Percentiles rank a stretch among this genome's conserved stretches.
These are phyloP conservation scores for Verticillium tricorpus DNA, from an alignment of 2,329 filamentous ascomycete genomes.

Conservation along the genomic window DNA sequence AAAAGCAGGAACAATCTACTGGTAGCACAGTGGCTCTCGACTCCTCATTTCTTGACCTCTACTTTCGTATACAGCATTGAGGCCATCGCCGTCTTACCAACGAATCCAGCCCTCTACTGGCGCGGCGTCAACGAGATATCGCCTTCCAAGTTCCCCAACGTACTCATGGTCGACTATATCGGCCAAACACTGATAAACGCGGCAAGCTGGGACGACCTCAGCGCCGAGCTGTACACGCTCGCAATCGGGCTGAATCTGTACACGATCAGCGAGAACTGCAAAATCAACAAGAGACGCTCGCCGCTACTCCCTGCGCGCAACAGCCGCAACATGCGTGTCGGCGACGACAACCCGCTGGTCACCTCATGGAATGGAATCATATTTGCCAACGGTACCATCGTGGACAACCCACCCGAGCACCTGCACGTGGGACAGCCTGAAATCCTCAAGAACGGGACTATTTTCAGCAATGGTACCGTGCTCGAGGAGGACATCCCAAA, in stretches of 20 bases:
- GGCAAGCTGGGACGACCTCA: slow-evolving; percentile 20
- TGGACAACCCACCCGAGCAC: slow-evolving; percentile 16
- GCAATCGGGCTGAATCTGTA: slow-evolving; percentile 26
- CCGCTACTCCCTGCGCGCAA: slow-evolving; percentile 15
- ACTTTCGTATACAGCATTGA: slow-evolving; percentile 19
- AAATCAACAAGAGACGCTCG: slow-evolving; percentile 15
- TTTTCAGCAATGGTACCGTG: slow-evolving; percentile 19
- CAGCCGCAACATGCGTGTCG: background rate
- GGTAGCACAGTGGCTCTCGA: slow-evolving; percentile 27
- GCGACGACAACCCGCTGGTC: background rate
- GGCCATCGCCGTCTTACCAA: slow-evolving; percentile 23
- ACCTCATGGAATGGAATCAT: slow-evolving; percentile 22
- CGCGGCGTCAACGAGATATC: slow-evolving; percentile 22
- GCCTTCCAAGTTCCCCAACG: slow-evolving; percentile 23
- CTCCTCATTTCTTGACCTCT: slow-evolving; percentile 18
- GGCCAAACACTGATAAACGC: slow-evolving; percentile 21
- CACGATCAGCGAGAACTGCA: slow-evolving; percentile 27
- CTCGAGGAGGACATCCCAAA: slow-evolving; percentile 16
- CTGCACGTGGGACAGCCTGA: slow-evolving; percentile 15
- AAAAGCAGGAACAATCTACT: slow-evolving; percentile 16
- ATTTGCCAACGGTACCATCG: slow-evolving; percentile 23
- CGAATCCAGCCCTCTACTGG: slow-evolving; percentile 30
- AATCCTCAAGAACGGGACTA: slow-evolving; percentile 20
- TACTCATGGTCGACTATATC: slow-evolving; percentile 25
- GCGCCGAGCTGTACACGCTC: slow-evolving; percentile 25